phyloP scores from a whole-genome alignment of 768 basidiomycete species.

The Rhodotorula taiwanensis region DNA sequence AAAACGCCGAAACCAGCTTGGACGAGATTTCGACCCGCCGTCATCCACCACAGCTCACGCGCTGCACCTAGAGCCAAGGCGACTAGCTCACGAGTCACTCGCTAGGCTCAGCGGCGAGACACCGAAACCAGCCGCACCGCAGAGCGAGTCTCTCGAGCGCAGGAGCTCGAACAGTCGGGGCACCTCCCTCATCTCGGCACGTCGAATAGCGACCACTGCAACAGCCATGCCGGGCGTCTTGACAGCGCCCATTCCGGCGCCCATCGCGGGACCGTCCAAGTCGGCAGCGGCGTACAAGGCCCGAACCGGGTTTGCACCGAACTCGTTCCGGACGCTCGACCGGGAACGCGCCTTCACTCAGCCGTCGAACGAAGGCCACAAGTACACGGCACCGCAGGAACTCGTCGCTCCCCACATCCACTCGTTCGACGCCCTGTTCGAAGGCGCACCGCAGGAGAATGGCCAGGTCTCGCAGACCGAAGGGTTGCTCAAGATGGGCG shows the following conservation, averaged over 20 bases:
- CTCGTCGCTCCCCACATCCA: slow-evolving; percentile 90
- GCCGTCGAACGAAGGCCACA: slow-evolving; percentile 62
- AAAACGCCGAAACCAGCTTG: too few species aligned
- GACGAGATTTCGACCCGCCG: neutral
- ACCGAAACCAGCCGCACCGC: too few species aligned
- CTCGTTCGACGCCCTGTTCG: slow-evolving; percentile 93
- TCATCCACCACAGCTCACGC: too few species aligned
- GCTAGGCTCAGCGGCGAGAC: too few species aligned
- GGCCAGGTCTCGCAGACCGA: slow-evolving; percentile 53
- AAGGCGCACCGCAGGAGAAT: slow-evolving; percentile 64
- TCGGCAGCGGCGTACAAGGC: slow-evolving; percentile 21
- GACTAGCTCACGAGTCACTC: too few species aligned
- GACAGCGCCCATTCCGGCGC: neutral
- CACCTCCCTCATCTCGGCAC: neutral
- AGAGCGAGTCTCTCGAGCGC: too few species aligned
- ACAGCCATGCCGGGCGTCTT: slow-evolving; percentile 22
- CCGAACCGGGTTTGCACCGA: slow-evolving; percentile 26
- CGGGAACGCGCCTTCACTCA: slow-evolving; percentile 54
- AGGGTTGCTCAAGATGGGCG: slow-evolving; percentile 67
- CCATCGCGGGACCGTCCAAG: slow-evolving; percentile 32
- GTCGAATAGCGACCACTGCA: too few species aligned
- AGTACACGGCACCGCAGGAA: slow-evolving; percentile 77
- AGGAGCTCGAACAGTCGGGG: too few species aligned
- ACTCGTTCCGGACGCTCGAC: slow-evolving; percentile 39
- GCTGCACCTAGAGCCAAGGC: too few species aligned